These are phyloP conservation scores for Candida mattraensis DNA, from an alignment of 805 yeast species.

Conservation along the genomic window DNA sequence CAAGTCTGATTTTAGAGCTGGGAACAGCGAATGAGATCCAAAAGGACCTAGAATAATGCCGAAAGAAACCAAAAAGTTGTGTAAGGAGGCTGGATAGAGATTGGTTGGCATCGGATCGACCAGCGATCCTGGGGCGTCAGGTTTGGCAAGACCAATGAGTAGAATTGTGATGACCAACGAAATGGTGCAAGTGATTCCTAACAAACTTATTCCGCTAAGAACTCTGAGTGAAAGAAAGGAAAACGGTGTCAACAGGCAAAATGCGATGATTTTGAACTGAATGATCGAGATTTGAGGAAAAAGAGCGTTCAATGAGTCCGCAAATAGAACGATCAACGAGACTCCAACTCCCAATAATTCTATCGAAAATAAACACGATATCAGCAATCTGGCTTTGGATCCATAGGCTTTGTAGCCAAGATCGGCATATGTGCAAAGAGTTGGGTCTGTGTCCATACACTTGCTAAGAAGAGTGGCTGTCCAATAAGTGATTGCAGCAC, in stretches of 20 bases:
- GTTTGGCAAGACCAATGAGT: constrained; percentile 45
- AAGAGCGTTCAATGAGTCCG: constrained; percentile 78
- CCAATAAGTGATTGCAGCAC: constrained; percentile 71
- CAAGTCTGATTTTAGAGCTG: constrained; percentile 75
- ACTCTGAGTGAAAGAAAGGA: constrained; percentile 61
- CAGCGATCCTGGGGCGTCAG: constrained; percentile 54
- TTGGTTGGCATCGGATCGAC: constrained; percentile 44
- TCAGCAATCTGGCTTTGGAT: constrained; percentile 65
- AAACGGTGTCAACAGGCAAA: constrained; percentile 74
- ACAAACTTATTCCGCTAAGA: constrained; percentile 51
- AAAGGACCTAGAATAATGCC: constrained; percentile 76
- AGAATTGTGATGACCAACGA: constrained; percentile 47
- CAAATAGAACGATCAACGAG: constrained; percentile 75
- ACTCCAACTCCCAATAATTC: constrained; percentile 84
- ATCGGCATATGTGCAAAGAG: constrained; percentile 85
- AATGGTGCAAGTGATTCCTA: constrained; percentile 58
- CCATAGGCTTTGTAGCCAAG: constrained; percentile 87
- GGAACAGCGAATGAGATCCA: constrained; percentile 85
- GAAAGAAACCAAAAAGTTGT: constrained; percentile 47
- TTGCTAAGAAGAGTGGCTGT: constrained; percentile 73
- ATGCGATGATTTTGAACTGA: constrained; percentile 66
- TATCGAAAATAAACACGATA: constrained; percentile 70
- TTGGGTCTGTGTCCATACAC: constrained; percentile 77
- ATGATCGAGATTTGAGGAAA: constrained; percentile 52
- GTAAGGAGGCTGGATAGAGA: constrained; percentile 39